phyloP scores from a whole-genome alignment of 2,329 filamentous ascomycete genomes.

The Cadophora sp. region DNA sequence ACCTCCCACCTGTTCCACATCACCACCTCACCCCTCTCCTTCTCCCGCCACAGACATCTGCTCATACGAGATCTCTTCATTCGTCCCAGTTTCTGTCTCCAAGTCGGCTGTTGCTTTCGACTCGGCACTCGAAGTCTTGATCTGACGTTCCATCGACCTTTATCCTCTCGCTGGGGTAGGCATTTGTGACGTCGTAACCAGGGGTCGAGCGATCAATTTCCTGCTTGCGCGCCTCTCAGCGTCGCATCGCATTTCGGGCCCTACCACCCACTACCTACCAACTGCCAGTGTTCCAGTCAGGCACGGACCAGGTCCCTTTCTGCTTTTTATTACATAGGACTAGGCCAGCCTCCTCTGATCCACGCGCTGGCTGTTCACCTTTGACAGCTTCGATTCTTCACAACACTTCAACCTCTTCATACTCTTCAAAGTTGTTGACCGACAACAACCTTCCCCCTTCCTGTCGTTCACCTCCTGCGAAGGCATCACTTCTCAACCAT shows the following conservation, averaged over 20 bases:
- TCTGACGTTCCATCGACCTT: conserved; percentile 1
- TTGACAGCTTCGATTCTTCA: not conserved
- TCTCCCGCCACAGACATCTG: not conserved
- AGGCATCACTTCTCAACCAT: conserved; percentile 23
- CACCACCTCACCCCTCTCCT: not conserved
- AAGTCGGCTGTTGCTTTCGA: not conserved
- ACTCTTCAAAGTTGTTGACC: not conserved
- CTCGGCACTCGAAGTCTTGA: conserved; percentile 17
- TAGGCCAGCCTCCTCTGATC: not conserved
- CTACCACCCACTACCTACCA: not conserved
- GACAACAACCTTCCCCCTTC: not conserved
- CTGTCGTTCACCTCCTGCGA: conserved; percentile 14
- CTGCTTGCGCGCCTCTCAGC: conserved; percentile 15
- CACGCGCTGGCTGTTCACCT: not conserved
- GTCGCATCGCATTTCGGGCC: conserved; percentile 1
- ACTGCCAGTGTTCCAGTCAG: not conserved
- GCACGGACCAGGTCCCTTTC: conserved; percentile 17
- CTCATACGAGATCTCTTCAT: not conserved
- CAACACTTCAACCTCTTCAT: not conserved
- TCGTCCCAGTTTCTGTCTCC: not conserved
- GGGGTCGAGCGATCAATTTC: conserved; percentile 14
- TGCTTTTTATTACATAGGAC: not conserved
- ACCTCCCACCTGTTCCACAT: not conserved
- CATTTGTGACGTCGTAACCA: conserved; percentile 11
- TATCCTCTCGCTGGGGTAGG: not conserved